Evolutionary conservation across 2,329 filamentous ascomycete genomes (phyloP), one percentile per base, ranked within the genome.

Genomic region (Verticillium nubilum): DNA sequence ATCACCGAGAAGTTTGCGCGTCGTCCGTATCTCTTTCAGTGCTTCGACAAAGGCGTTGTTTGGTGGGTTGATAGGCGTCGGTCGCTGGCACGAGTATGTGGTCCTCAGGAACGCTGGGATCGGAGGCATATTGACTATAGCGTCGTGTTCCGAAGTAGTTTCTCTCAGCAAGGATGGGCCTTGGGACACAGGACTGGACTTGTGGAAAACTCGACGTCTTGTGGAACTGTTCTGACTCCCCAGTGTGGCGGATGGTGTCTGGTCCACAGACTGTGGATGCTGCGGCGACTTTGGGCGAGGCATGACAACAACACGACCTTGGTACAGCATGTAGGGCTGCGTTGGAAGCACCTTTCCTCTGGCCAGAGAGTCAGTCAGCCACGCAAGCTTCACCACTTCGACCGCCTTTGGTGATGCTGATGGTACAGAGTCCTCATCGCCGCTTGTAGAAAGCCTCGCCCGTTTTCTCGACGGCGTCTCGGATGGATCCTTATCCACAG

Each of bases 131-230:
- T 73, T 60, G 28, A 76, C 67, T 1, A 74, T 72, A 19, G 82
- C 78, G 27, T 96, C 90, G 60, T 93, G 83, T 60, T 96, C 92
- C 2, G 88, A 90, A 0, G 92, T 97, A 1, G 89, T 90, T 68
- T 90, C 80, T 37, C 86, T 86, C 10, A 86, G 69, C 5, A 96
- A 73, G 10, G 67, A 52, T 2, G 73, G 72, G n/a, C 60, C 62
- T 13, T 50, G 42, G 26, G 50, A 19, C 26, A 52, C 52, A 26
- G 58, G 54, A 28, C 33, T 25, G 10, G 28, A 26, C 28, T 47
- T 31, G 33, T 42, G 23, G n/a, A 35, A 6, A 17, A 19, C 13
- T 42, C n/a, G 54, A 15, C 54, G 29, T 6, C 42, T 9, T 13
- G n/a, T 50, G 3, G 42, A 12, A 12, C 5, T 29, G 26, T 4